phyloP scores from a whole-genome alignment of 2,329 filamentous ascomycete genomes.

The Neonectria magnoliae region DNA sequence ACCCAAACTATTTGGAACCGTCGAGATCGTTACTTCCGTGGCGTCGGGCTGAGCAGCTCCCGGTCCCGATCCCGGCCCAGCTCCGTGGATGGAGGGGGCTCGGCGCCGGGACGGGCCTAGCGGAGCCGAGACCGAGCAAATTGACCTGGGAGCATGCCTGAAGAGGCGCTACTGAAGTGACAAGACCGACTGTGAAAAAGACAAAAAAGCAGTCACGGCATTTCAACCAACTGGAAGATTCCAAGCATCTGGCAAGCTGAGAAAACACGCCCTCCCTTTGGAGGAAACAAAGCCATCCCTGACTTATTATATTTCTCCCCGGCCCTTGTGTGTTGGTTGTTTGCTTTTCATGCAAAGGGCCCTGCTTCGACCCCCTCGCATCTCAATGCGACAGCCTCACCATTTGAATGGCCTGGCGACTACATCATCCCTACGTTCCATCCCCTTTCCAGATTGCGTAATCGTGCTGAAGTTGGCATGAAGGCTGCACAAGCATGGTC shows the following conservation, averaged over 20 bases:
- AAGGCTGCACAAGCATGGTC: background rate
- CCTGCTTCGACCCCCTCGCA: background rate
- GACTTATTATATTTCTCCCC: background rate
- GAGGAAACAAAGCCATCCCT: conserved; percentile 4
- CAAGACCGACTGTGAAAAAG: background rate
- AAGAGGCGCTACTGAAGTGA: background rate
- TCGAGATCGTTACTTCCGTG: conserved; percentile 6
- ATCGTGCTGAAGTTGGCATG: background rate
- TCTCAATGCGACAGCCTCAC: background rate
- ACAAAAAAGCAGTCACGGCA: background rate
- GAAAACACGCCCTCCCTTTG: conserved; percentile 10
- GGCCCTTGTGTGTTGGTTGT: background rate
- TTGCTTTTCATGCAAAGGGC: conserved; percentile 12
- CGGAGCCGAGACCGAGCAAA: conserved; percentile 6
- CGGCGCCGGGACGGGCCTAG: conserved; percentile 16
- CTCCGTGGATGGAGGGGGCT: conserved; percentile 13
- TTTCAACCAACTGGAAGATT: background rate
- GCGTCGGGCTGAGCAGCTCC: conserved; percentile 6
- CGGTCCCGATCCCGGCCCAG: conserved; percentile 8
- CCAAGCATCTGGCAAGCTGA: background rate
- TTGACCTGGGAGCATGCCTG: background rate
- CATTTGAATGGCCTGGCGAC: background rate
- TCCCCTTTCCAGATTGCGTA: background rate
- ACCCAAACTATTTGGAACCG: conserved; percentile 22
- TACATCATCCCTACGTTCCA: background rate